Evolutionary conservation across 202 grass and related monocot genomes (phyloP).

Genomic region (Hordeum pubiflorum): DNA sequence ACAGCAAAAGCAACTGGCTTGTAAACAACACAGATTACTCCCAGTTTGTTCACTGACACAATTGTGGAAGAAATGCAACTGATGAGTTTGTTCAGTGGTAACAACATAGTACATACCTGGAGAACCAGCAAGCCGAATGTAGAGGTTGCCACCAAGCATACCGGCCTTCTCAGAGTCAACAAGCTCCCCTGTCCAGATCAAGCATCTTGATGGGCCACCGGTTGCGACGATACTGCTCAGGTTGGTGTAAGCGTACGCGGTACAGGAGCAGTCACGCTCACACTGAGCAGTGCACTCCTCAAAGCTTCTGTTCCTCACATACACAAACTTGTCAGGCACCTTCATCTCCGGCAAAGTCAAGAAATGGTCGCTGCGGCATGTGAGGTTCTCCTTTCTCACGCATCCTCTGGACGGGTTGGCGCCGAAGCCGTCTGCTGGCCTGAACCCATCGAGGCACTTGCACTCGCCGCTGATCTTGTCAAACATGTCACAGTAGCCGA

Average conservation of each 20-base stretch:
- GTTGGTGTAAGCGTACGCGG: slow-evolving; percentile 29
- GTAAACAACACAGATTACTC: too few species aligned
- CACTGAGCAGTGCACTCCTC: slow-evolving; percentile 37
- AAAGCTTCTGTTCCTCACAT: slow-evolving; percentile 20
- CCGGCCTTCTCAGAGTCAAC: slow-evolving; percentile 1
- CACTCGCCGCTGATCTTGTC: background rate
- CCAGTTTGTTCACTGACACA: background rate
- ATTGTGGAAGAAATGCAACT: background rate
- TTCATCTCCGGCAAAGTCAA: slow-evolving; percentile 19
- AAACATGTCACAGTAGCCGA: slow-evolving; percentile 16
- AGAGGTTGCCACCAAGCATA: slow-evolving; percentile 8
- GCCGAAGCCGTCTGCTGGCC: background rate
- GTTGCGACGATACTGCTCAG: background rate
- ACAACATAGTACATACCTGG: background rate
- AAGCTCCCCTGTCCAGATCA: slow-evolving; percentile 42
- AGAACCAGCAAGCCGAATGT: slow-evolving; percentile 15
- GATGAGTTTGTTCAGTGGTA: background rate
- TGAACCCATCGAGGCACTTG: slow-evolving; percentile 41
- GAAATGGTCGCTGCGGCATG: slow-evolving; percentile 26
- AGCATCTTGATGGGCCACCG: slow-evolving; percentile 18
- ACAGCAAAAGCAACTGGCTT: background rate
- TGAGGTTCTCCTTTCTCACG: slow-evolving; percentile 6
- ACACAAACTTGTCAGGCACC: slow-evolving; percentile 45
- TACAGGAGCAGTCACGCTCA: slow-evolving; percentile 37
- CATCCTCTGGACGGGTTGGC: slow-evolving; percentile 22